Conservation (phyloP, 495 filamentous ascomycete species). For the Xylaria acuta region DNA sequence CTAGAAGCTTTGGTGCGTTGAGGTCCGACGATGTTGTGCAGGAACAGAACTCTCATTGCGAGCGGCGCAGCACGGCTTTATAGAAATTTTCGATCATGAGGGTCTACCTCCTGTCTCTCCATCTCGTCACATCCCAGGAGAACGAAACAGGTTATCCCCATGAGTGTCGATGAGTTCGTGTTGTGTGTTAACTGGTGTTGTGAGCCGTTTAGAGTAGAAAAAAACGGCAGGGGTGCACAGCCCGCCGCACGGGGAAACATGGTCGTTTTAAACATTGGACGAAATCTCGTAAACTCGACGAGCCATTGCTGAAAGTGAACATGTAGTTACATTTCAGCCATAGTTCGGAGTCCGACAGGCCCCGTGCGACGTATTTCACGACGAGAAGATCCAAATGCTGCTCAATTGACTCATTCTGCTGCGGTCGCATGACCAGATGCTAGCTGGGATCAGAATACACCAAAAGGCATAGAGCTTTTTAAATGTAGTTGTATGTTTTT, state of each 20-base stretch:
- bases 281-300: neutral
- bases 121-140: neutral
- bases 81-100: constrained; percentile 27
- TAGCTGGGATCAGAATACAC: neutral
- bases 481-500: neutral
- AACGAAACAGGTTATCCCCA: neutral
- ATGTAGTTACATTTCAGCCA: neutral
- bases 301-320: neutral
- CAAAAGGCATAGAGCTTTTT: neutral
- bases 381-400: neutral
- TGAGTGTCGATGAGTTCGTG: neutral
- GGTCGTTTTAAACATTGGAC: constrained; percentile 21
- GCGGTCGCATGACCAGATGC: neutral
- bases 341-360: neutral
- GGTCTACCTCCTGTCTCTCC: neutral
- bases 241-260: constrained; percentile 2
- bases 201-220: neutral
- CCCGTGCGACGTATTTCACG: neutral
- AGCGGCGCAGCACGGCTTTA: constrained; percentile 29
- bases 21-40: neutral
- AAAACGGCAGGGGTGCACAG: constrained; percentile 4
- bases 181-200: neutral
- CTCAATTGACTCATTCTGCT: neutral
- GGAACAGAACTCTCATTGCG: constrained; percentile 14
- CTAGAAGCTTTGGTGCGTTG: constrained; percentile 30